Evolutionary conservation across 2,329 filamentous ascomycete species (phyloP).

Genomic region (Ophiognomonia clavigignenti-juglandacearum): DNA sequence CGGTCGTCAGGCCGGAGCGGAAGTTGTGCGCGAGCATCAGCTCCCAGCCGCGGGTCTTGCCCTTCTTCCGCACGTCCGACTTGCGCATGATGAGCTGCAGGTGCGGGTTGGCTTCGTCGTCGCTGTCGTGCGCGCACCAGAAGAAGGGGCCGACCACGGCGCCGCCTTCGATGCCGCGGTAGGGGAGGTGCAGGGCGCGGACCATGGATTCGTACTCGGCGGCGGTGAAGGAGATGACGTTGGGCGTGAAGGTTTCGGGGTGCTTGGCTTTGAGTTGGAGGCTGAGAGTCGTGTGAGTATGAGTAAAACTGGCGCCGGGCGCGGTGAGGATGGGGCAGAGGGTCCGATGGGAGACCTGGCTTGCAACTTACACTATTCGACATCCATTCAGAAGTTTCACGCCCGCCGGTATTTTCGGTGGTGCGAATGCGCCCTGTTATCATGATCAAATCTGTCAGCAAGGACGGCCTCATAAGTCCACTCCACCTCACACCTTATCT

Average conservation of each 20-base stretch:
- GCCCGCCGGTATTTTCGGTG: conserved; percentile 36
- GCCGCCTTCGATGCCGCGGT: conserved; percentile 53
- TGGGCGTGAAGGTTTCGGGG: conserved; percentile 52
- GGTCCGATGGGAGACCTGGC: too few species aligned
- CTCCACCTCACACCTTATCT: too few species aligned
- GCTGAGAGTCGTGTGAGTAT: conserved; percentile 29
- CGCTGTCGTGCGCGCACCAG: conserved; percentile 53
- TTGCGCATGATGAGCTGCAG: conserved; percentile 61
- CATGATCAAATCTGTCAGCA: neutral
- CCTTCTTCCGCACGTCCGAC: conserved; percentile 62
- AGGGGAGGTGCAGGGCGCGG: conserved; percentile 46
- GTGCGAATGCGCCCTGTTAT: conserved; percentile 47
- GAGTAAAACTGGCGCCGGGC: too few species aligned
- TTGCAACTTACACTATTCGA: conserved; percentile 45
- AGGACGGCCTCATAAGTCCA: too few species aligned
- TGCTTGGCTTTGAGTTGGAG: conserved; percentile 52
- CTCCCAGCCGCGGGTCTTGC: conserved; percentile 60
- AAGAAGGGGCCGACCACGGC: conserved; percentile 60
- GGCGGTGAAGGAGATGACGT: conserved; percentile 48
- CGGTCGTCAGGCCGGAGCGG: conserved; percentile 49
- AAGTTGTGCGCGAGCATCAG: conserved; percentile 57
- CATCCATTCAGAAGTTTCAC: conserved; percentile 45
- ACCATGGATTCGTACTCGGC: conserved; percentile 52
- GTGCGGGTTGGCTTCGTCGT: conserved; percentile 48
- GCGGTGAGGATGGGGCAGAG: too few species aligned